Conservation (phyloP, 2,329 filamentous ascomycete species). For the Chrysoporthe cubensis region DNA sequence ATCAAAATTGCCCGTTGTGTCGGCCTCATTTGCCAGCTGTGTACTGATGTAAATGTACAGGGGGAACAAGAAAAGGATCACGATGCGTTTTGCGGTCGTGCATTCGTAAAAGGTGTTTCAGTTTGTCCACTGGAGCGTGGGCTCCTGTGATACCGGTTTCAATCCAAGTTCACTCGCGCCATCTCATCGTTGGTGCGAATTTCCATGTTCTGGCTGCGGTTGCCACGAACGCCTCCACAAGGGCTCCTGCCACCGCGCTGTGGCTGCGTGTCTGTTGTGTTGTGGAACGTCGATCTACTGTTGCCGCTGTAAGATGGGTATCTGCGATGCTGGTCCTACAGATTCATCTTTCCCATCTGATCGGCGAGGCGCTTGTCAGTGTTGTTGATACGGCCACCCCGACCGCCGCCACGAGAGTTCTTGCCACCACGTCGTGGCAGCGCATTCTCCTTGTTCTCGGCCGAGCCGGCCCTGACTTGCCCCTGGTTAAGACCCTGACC, state of each 20-base stretch:
- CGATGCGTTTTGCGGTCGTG: background rate
- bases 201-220: background rate
- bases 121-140: too few relatives aligned
- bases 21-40: background rate
- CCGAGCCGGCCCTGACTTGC: slow-evolving; percentile 1
- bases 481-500: background rate
- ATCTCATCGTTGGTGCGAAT: background rate
- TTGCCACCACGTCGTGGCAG: slow-evolving; percentile 25
- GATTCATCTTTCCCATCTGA: slow-evolving; percentile 26
- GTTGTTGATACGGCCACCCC: slow-evolving; percentile 16
- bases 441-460: slow-evolving; percentile 26
- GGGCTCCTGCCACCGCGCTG: slow-evolving; percentile 5
- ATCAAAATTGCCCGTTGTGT: background rate
- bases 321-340: slow-evolving; percentile 27
- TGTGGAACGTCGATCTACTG: background rate
- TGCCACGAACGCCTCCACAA: background rate
- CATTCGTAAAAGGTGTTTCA: background rate
- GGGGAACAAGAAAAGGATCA: background rate
- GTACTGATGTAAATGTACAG: slow-evolving; percentile 15
- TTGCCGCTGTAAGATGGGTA: slow-evolving; percentile 3
- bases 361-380: slow-evolving; percentile 24
- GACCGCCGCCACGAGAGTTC: slow-evolving; percentile 17
- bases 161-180: background rate
- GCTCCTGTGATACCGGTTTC: background rate
- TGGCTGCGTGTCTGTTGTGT: background rate